Evolutionary conservation across 495 filamentous ascomycete genomes (phyloP).

Genomic region (Xylaria acuta): DNA sequence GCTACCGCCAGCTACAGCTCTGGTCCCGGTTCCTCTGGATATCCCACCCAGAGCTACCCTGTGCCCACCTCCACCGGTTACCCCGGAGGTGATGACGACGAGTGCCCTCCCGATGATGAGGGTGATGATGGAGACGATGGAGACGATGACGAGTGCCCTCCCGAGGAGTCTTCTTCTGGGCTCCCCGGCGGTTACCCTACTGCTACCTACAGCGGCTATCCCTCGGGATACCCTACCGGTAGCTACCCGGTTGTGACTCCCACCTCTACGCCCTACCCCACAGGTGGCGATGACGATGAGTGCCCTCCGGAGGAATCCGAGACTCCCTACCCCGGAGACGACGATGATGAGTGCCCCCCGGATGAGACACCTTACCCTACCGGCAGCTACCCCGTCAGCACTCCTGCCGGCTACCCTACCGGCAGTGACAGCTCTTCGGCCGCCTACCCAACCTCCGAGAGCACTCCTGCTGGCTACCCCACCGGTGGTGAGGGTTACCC

Average conservation of each 20-base stretch:
- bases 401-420: conserved; percentile 13
- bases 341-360: conserved; percentile 16
- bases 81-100: conserved; percentile 33
- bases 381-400: conserved; percentile 16
- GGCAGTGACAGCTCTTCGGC: background rate
- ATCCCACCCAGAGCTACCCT: conserved; percentile 15
- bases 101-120: conserved; percentile 32
- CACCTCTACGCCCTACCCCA: conserved; percentile 18
- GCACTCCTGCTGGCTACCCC: conserved; percentile 11
- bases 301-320: conserved; percentile 14
- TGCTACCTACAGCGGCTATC: background rate
- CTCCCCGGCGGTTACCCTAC: conserved; percentile 21
- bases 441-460: conserved; percentile 15
- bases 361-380: conserved; percentile 16
- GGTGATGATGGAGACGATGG: conserved; percentile 9
- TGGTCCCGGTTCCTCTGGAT: conserved; percentile 4
- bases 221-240: conserved; percentile 18
- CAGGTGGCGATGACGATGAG: conserved; percentile 5
- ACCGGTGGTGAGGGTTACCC: background rate
- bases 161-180: conserved; percentile 11
- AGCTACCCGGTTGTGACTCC: conserved; percentile 31
- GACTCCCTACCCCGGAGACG: no score
- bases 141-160: conserved; percentile 18
- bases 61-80: conserved; percentile 25
- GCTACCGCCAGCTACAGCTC: conserved; percentile 8